Evolutionary conservation across 108 stramenopile species (phyloP).

Genomic region (Aureococcus anophagefferens): DNA sequence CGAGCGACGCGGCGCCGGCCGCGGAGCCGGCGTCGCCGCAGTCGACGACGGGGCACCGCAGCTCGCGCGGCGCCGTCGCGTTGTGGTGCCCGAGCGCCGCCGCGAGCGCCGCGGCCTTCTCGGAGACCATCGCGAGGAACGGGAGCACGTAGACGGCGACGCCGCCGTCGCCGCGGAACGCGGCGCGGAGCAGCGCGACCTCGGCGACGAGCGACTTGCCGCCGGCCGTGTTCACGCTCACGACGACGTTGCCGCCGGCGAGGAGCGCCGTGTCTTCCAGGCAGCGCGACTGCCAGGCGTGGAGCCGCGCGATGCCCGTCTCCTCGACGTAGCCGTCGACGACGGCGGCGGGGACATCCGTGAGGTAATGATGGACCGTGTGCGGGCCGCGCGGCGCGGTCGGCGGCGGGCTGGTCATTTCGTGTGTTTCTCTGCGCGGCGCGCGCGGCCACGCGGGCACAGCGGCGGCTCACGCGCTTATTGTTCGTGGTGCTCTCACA

Average conservation of each 20-base stretch:
- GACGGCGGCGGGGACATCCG: neutral
- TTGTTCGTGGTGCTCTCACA: too few species aligned
- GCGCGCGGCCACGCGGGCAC: too few species aligned
- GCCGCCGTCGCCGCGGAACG: neutral
- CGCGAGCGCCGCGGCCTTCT: neutral
- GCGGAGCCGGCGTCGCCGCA: neutral
- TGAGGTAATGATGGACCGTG: too few species aligned
- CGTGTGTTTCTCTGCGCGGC: too few species aligned
- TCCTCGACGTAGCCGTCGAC: neutral
- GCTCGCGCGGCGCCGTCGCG: neutral
- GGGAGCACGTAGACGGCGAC: neutral
- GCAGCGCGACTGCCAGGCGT: neutral
- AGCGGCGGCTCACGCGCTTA: too few species aligned
- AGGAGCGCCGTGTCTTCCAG: neutral
- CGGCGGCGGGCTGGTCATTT: too few species aligned
- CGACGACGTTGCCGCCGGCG: neutral
- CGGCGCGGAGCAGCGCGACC: neutral
- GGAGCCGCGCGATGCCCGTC: neutral
- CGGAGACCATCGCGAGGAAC: neutral
- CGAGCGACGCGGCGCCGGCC: neutral
- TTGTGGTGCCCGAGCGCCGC: neutral
- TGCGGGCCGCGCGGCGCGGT: too few species aligned
- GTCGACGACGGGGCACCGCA: neutral
- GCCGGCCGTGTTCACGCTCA: neutral
- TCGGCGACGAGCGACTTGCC: neutral